Conservation (phyloP, 495 filamentous ascomycete genomes). For the Aspergillus panamensis region DNA sequence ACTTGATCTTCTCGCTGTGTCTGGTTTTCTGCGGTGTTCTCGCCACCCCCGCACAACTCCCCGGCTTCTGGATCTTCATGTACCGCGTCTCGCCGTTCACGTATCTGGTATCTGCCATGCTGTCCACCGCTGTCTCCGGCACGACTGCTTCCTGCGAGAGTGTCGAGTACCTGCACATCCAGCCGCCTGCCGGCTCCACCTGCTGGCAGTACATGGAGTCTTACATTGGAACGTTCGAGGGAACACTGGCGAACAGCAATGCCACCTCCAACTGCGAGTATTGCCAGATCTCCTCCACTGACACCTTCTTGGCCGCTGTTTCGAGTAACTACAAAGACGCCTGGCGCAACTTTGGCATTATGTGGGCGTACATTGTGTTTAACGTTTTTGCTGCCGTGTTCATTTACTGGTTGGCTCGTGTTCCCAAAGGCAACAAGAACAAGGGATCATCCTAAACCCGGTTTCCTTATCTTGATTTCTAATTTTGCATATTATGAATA, state of each 20-base stretch:
- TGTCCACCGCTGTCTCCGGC: conserved; percentile 60
- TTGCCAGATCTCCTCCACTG: conserved; percentile 59
- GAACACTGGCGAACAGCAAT: conserved; percentile 51
- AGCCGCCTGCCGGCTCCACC: conserved; percentile 45
- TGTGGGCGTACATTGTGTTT: conserved; percentile 65
- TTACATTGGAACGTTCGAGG: conserved; percentile 49
- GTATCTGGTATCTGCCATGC: conserved; percentile 63
- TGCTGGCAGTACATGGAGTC: conserved; percentile 54
- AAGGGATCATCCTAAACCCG: conserved; percentile 24
- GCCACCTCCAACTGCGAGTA: conserved; percentile 56
- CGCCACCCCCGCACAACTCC: conserved; percentile 56
- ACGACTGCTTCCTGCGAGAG: conserved; percentile 52
- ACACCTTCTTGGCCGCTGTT: conserved; percentile 55
- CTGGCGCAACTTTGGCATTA: conserved; percentile 70
- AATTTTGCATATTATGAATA: not conserved
- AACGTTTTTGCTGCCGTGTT: conserved; percentile 66
- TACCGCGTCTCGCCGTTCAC: conserved; percentile 73
- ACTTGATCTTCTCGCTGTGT: conserved; percentile 59
- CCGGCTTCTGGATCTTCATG: conserved; percentile 82
- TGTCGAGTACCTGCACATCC: conserved; percentile 56
- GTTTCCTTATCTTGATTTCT: not conserved
- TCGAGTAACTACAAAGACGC: conserved; percentile 53
- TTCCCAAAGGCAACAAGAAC: conserved; percentile 58
- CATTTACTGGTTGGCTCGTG: conserved; percentile 76
- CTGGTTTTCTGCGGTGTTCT: conserved; percentile 67